These are phyloP conservation scores for Erysiphe pulchra DNA, from an alignment of 2,329 filamentous ascomycete genomes.

Conservation along the genomic window DNA sequence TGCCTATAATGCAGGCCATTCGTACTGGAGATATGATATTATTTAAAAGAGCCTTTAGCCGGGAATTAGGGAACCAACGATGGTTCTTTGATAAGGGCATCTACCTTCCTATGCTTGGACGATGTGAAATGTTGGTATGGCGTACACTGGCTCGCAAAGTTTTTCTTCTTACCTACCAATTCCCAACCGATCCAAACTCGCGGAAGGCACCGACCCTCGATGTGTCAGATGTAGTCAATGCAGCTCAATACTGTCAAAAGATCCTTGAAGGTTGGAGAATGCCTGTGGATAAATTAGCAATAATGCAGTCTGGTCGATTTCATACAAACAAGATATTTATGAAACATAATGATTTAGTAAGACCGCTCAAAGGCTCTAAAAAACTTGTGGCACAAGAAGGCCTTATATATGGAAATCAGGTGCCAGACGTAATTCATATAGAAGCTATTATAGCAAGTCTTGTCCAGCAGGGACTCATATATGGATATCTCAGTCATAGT, in stretches of 20 bases:
- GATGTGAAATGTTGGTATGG: slow-evolving; percentile 64
- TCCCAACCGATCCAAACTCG: slow-evolving; percentile 28
- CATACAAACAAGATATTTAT: slow-evolving; percentile 22
- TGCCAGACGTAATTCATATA: slow-evolving; percentile 35
- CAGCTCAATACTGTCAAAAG: slow-evolving; percentile 38
- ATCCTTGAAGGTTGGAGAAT: slow-evolving; percentile 29
- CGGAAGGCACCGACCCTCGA: slow-evolving; percentile 50
- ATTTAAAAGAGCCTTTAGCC: slow-evolving; percentile 43
- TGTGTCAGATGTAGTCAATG: slow-evolving; percentile 37
- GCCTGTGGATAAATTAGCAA: slow-evolving; percentile 10
- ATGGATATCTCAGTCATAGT: slow-evolving; percentile 61
- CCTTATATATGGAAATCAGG: slow-evolving; percentile 35
- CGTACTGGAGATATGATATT: slow-evolving; percentile 45
- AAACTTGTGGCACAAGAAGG: slow-evolving; percentile 30
- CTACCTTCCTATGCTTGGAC: slow-evolving; percentile 47
- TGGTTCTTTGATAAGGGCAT: slow-evolving; percentile 60
- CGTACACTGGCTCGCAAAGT: slow-evolving; percentile 52
- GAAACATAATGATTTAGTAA: slow-evolving; percentile 18
- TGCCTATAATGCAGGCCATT: slow-evolving; percentile 48
- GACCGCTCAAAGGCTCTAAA: slow-evolving; percentile 21
- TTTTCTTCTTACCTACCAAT: slow-evolving; percentile 56
- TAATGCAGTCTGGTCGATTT: slow-evolving; percentile 12
- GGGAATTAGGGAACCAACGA: slow-evolving; percentile 24
- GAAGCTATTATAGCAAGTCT: slow-evolving; percentile 55
- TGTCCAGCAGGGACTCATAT: slow-evolving; percentile 55